Conservation (phyloP, 768 basidiomycete genomes). For the Cystofilobasidium capitatum region DNA sequence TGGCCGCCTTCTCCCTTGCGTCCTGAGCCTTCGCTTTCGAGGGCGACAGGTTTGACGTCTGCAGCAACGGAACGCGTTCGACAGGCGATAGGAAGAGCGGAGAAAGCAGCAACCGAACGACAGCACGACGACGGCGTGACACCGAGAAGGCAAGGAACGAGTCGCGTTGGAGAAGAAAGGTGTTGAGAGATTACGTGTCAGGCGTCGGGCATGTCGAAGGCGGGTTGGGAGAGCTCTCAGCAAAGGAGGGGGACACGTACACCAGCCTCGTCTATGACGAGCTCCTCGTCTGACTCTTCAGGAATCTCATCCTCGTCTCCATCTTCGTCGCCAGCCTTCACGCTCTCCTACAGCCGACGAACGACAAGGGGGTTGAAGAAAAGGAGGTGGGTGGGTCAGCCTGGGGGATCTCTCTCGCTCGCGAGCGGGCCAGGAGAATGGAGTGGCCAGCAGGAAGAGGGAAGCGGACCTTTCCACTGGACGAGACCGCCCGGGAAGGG, state of each 20-base stretch:
- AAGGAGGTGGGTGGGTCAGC: neutral
- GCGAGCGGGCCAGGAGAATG: neutral
- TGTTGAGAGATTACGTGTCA: neutral
- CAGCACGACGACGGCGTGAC: too few relatives aligned
- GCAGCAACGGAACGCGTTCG: conserved; percentile 4
- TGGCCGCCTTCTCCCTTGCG: neutral
- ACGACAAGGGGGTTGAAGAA: neutral
- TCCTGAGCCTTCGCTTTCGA: neutral
- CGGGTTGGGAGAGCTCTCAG: neutral
- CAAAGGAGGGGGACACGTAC: neutral
- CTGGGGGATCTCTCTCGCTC: too few relatives aligned
- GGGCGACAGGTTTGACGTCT: neutral
- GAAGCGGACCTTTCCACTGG: conserved; percentile 13
- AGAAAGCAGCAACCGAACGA: neutral
- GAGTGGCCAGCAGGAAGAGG: neutral
- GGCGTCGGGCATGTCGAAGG: neutral
- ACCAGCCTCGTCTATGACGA: conserved; percentile 15
- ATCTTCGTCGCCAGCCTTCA: conserved; percentile 16
- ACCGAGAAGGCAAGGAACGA: too few relatives aligned
- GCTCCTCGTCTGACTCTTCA: conserved; percentile 16
- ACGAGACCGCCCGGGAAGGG: conserved; percentile 16
- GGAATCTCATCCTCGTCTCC: conserved; percentile 8
- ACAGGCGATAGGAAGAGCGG: neutral
- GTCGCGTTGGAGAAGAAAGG: neutral
- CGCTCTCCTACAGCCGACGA: neutral